These are phyloP conservation scores for Scleromitrula shiraiana DNA, from an alignment of 2,329 filamentous ascomycete genomes.

Conservation along the genomic window DNA sequence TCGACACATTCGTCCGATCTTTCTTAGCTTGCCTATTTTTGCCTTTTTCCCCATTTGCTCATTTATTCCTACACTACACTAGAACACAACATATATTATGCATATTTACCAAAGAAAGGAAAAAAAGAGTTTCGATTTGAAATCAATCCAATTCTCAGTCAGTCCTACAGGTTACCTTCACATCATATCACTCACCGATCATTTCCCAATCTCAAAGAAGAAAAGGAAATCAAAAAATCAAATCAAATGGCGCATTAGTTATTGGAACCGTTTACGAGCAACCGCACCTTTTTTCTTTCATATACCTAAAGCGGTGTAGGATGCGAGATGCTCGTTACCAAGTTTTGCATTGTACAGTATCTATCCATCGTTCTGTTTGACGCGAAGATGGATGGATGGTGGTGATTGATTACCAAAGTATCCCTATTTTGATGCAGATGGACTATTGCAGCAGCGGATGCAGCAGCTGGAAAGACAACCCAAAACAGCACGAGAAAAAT, in stretches of 20 bases:
- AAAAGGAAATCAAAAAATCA: not conserved
- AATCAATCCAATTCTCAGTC: too few relatives aligned
- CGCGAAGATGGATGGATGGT: too few relatives aligned
- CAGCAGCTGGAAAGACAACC: too few relatives aligned
- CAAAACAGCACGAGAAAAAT: too few relatives aligned
- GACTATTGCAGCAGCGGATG: not conserved
- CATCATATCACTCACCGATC: not conserved
- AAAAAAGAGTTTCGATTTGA: too few relatives aligned
- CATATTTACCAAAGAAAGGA: not conserved
- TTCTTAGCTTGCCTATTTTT: too few relatives aligned
- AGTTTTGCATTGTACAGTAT: too few relatives aligned
- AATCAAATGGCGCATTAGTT: not conserved
- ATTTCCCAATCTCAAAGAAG: not conserved
- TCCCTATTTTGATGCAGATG: not conserved
- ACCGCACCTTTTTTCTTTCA: too few relatives aligned
- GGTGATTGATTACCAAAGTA: not conserved
- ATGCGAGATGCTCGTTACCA: not conserved
- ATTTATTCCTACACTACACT: not conserved
- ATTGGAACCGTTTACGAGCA: slow-evolving; percentile 1
- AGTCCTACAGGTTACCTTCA: too few relatives aligned
- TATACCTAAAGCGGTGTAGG: not conserved
- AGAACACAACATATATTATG: not conserved
- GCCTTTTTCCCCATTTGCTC: not conserved
- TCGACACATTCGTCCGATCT: not conserved
- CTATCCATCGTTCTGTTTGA: not conserved